phyloP scores from a whole-genome alignment of 2,329 filamentous ascomycete genomes.

The Xenoacremonium recifei region DNA sequence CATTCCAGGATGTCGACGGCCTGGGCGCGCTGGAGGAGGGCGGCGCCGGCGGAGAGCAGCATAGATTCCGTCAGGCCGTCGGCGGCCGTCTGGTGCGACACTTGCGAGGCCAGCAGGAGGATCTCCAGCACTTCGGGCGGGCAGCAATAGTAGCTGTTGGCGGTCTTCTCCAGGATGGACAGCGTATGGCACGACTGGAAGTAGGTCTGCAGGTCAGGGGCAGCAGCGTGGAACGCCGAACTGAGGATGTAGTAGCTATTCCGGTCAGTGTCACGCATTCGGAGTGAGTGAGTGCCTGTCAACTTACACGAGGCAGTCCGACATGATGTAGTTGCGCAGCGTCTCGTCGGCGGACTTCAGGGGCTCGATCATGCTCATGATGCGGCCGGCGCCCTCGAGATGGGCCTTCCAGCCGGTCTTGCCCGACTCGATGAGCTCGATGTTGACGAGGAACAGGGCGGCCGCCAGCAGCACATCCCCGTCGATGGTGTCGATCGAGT shows the following conservation, averaged over 20 bases:
- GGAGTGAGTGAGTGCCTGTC: not conserved
- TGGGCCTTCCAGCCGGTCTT: conserved; percentile 48
- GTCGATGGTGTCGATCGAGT: conserved; percentile 34
- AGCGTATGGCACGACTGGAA: conserved; percentile 37
- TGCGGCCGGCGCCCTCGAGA: conserved; percentile 43
- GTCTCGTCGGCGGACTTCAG: conserved; percentile 31
- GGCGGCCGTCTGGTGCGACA: conserved; percentile 32
- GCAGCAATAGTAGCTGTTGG: conserved; percentile 47
- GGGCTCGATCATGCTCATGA: conserved; percentile 41
- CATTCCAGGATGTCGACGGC: conserved; percentile 40
- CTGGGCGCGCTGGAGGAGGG: conserved; percentile 37
- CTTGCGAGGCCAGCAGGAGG: conserved; percentile 40
- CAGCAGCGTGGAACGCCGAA: conserved; percentile 40
- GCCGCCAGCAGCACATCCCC: conserved; percentile 44
- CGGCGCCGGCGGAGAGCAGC: conserved; percentile 28
- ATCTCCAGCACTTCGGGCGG: conserved; percentile 44
- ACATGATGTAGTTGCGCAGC: conserved; percentile 44
- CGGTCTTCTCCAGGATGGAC: conserved; percentile 37
- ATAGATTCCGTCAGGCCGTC: conserved; percentile 29
- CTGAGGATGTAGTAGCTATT: conserved; percentile 44
- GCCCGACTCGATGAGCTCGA: conserved; percentile 50
- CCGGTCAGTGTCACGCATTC: not conserved
- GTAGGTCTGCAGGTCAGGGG: conserved; percentile 29
- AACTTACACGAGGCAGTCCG: conserved; percentile 46
- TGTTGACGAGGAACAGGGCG: conserved; percentile 49